Percentiles rank a stretch among this genome's conserved stretches.
Evolutionary conservation across 805 yeast genomes (phyloP).

Genomic region (Tetrapisispora arboricola): DNA sequence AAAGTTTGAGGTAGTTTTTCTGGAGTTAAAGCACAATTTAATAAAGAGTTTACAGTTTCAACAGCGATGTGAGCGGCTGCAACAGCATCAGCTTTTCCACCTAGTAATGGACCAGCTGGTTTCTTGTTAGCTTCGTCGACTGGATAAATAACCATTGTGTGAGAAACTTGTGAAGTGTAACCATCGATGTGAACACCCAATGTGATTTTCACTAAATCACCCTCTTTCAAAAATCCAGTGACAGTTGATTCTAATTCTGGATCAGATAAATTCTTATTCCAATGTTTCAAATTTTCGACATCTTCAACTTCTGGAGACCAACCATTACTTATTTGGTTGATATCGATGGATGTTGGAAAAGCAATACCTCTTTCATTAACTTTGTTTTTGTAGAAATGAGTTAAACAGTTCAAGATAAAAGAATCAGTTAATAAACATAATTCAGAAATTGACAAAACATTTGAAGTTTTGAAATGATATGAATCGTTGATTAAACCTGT

Average conservation of each 20-base stretch:
- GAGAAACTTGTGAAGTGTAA: constrained; percentile 78
- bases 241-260: constrained; percentile 16
- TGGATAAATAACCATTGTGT: constrained; percentile 78
- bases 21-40: constrained; percentile 66
- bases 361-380: constrained; percentile 88
- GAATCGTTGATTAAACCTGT: constrained; percentile 58
- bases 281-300: constrained; percentile 28
- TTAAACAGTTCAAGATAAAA: constrained; percentile 50
- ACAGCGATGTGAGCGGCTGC: constrained; percentile 84
- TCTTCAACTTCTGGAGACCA: constrained; percentile 82
- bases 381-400: constrained; percentile 47
- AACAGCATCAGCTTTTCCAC: constrained; percentile 78
- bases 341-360: constrained; percentile 80
- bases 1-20: constrained; percentile 58
- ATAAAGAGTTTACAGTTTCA: constrained; percentile 69
- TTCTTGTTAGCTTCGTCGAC: constrained; percentile 37
- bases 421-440: constrained; percentile 78
- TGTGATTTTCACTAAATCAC: constrained; percentile 77
- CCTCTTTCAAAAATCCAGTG: constrained; percentile 36
- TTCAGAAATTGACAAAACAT: constrained; percentile 47
- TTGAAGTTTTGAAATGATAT: constrained; percentile 42
- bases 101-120: constrained; percentile 74
- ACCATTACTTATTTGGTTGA: constrained; percentile 66
- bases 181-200: constrained; percentile 94
- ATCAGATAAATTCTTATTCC: constrained; percentile 18